Percentiles rank a stretch among this genome's conserved stretches.
Conservation (phyloP, 2,329 filamentous ascomycete genomes). For the Aspergillus tamarii region DNA sequence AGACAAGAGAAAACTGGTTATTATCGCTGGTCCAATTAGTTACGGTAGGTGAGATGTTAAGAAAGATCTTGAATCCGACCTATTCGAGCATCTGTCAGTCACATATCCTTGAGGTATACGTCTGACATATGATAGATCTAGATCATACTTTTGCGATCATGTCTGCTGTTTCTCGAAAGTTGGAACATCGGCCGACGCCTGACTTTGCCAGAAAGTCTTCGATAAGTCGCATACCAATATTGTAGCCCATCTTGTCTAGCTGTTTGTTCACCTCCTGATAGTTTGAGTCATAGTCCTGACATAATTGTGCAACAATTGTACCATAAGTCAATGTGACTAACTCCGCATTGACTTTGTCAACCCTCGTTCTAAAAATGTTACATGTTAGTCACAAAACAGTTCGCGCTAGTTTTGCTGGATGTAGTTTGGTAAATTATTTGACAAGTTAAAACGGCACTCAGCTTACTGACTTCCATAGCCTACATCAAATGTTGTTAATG, state of each 20-base stretch:
- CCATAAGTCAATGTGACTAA: constrained; percentile 96
- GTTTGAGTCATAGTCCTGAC: constrained; percentile 92
- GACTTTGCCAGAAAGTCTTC: constrained; percentile 98
- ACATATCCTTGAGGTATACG: constrained; percentile 5
- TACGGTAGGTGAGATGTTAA: constrained; percentile 91
- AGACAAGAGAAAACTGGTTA: constrained; percentile 93
- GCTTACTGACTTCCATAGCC: constrained; percentile 85
- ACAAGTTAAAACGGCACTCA: constrained; percentile 9
- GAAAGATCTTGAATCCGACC: constrained; percentile 98
- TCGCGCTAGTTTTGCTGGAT: too few relatives aligned
- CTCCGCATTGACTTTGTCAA: constrained; percentile 98
- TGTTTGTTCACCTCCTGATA: constrained; percentile 97
- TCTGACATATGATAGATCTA: too few relatives aligned
- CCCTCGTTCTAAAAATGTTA: constrained; percentile 69
- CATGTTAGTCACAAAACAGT: constrained; percentile 18
- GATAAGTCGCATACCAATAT: constrained; percentile 92
- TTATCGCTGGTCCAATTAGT: constrained; percentile 96
- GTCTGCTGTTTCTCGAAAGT: constrained; percentile 94
- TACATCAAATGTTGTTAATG: constrained; percentile 48
- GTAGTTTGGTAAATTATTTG: neutral
- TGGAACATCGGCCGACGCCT: constrained; percentile 83
- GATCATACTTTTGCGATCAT: constrained; percentile 82
- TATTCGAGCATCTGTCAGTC: constrained; percentile 41
- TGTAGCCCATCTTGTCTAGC: constrained; percentile 98
- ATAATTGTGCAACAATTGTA: constrained; percentile 94